Evolutionary conservation across 1,284 basidiomycete genomes (phyloP), one percentile per base, ranked within the genome.

Genomic region (Leucoagaricus sp.): DNA sequence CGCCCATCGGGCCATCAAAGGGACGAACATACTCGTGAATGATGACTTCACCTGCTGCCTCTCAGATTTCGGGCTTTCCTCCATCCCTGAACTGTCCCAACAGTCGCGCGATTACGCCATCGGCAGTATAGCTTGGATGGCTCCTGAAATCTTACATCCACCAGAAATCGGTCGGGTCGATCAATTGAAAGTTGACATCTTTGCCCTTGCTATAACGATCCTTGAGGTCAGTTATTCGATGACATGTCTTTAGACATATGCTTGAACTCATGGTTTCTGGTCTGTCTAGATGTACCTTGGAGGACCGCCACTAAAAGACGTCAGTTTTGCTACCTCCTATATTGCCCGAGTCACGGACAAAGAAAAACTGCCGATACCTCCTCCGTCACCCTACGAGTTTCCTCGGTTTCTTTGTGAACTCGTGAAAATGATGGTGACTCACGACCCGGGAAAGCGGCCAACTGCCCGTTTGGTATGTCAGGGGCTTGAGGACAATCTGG

Each of bases 1-100:
- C 13, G 23, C 50, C 17, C 50, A 53, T 23, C 41, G 50, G 4
- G 19, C n/a, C 15, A n/a, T 53, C 26, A 53, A 44, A 33, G 40
- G 40, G 2, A 33, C 40, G n/a, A 42, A 53, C 26, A 34, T 53
- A 31, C 51, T 44, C 0, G 29, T 53, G 7, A 40, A 45, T 25
- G 41, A 45, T 15, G 34, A 19, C 6, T 17, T 45, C 7, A 10
- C 21, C 17, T 53, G 51, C 21, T 36, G 40, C 7, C 28, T 53
- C 9, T 23, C 51, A n/a, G 41, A 44, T 15, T 53, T 53, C 13
- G 41, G 41, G 10, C 29, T 44, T 4, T 53, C 51, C 8, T 44
- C 23, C 9, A 44, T 45, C 10, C 42, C 51, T 13, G 51, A 53
- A 7, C 12, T 53, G 34, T 19, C 23, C 15, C 51, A 52, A 29